A percentile compares a stretch with the other conserved stretches of the same genome.
Conservation (phyloP, 2,329 filamentous ascomycete genomes). For the Domatiomyces globalis region DNA sequence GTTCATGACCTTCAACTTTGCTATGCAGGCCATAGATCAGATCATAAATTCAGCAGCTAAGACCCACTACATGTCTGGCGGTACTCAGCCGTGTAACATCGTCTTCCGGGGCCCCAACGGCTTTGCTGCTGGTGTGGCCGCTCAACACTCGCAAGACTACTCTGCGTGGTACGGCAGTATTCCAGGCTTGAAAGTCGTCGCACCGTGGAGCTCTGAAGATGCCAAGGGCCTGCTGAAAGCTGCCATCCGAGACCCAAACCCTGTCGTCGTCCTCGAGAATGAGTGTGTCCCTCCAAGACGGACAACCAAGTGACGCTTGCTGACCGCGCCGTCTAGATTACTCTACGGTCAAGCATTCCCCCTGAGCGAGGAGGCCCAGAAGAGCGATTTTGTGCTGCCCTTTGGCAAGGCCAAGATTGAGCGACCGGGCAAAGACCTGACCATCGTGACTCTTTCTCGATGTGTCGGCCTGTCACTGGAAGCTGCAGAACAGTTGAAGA, state of each 20-base stretch:
- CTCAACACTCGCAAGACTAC: slow-evolving; percentile 98
- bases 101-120: slow-evolving; percentile 99
- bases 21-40: slow-evolving; percentile 99
- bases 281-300: slow-evolving; percentile 37
- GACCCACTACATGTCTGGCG: slow-evolving; percentile 99
- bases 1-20: slow-evolving; percentile 99
- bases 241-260: slow-evolving; percentile 95
- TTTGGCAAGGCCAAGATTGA: slow-evolving; percentile 99
- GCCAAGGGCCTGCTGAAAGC: slow-evolving; percentile 97
- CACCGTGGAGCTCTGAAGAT: slow-evolving; percentile 92
- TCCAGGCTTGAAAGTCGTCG: slow-evolving; percentile 90
- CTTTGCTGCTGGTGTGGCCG: slow-evolving; percentile 86
- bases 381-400: slow-evolving; percentile 89
- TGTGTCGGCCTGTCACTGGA: slow-evolving; percentile 84
- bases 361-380: slow-evolving; percentile 93
- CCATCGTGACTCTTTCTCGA: slow-evolving; percentile 85
- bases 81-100: slow-evolving; percentile 98
- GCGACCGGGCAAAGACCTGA: slow-evolving; percentile 87
- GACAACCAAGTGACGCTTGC: slow-evolving; percentile 17
- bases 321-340: slow-evolving; percentile 35
- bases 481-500: slow-evolving; percentile 82
- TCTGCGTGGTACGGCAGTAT: slow-evolving; percentile 98
- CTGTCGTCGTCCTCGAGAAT: slow-evolving; percentile 80
- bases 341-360: slow-evolving; percentile 90
- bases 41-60: slow-evolving; percentile 98